Evolutionary conservation across 768 basidiomycete genomes (phyloP), one percentile per base, ranked within the genome.

Genomic region (Panaeolus papilionaceus): DNA sequence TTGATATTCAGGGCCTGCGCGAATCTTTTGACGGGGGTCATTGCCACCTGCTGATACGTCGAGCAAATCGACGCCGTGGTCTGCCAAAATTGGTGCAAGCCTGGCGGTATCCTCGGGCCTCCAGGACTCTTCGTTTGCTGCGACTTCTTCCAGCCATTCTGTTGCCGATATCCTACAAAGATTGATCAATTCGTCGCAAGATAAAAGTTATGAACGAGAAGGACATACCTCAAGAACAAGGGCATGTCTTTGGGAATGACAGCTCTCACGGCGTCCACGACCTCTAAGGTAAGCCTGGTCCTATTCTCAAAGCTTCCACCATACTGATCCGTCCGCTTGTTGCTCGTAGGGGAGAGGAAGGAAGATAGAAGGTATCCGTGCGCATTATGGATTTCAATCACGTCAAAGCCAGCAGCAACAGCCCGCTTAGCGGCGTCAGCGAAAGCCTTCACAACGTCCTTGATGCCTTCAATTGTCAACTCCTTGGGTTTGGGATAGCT

Each of bases 291-390:
- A 39, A 94, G 79, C 10, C 91, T 81, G 18, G 80, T 84, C 20
- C 92, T 83, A 72, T 92, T 93, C 76, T 92, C 89, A 66, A 92
- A 85, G 70, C 84, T 86, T 1, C 92, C 92, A 0, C 91, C 91
- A 71, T 91, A 93, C 69, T 85, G 82, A 73, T 91, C 90, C 3
- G 84, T 88, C 20, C 90, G 84, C 69, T 86, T 84, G 80, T 92
- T 92, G 67, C 82, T 79, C 2, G 77, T 75, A 0, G 92, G 91
- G 66, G 86, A 88, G 61, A 87, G 62, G 79, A 93, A 93, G 18
- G 78, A 75, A 67, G 80, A 79, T 4, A 90, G 65, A 18, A 90
- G 76, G 74, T 89, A 90, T 38, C 89, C 89, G 68, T 92, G 90
- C 3, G 87, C 89, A 66, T 80, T 82, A 71, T 92, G 89, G 42